Base-by-base conservation (phyloP, 805 yeast genomes). In the Scheffersomyces amazonensis region DNA sequence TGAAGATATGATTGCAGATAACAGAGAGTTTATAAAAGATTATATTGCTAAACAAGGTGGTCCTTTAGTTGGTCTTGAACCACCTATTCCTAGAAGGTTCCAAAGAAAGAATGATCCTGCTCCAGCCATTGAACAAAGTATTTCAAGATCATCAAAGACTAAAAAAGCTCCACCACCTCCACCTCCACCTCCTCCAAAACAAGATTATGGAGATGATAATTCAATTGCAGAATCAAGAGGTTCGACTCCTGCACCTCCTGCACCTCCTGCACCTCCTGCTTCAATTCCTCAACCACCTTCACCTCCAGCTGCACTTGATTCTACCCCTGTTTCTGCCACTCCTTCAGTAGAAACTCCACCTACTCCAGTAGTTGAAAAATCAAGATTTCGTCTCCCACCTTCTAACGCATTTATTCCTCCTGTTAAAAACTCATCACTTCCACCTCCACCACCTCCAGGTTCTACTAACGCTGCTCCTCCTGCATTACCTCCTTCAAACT, bases 1-100 rank as follows among this genome's bases (percentile, higher is more conserved):
- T 1, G 95, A 87, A 52, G 95, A 87, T 48, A 83, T 85, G 90
- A 87, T 87, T 56, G 93, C 90, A 0, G 91, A 85, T 37, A 86
- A 87, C 54, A 70, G 89, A 42, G 86, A 84, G 42, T 86, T 87
- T 56, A 85, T 87, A 53, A 87, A 85, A 57, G 82, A 81, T 37
- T 87, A 84, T 53, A 84, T 87, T 41, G 65, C 78, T 3, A 69
- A 81, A 50, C 82, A 80, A 56, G 87, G 93, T 38, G 85, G 90
- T 16, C 83, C 93, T 22, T 65, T 91, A 60, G 83, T 83, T 20
- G 95, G 95, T 1, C 62, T 83, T 18, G 95, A 87, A 54, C 95
- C 95, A 4, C 95, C 95, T 12, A 67, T 87, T 36, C 95, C 93
- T 3, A 70, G 91, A 46, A 75, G 71, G 47, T 69, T 61, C 19